phyloP scores from a whole-genome alignment of 805 yeast species.

The Lachancea thermotolerans region DNA sequence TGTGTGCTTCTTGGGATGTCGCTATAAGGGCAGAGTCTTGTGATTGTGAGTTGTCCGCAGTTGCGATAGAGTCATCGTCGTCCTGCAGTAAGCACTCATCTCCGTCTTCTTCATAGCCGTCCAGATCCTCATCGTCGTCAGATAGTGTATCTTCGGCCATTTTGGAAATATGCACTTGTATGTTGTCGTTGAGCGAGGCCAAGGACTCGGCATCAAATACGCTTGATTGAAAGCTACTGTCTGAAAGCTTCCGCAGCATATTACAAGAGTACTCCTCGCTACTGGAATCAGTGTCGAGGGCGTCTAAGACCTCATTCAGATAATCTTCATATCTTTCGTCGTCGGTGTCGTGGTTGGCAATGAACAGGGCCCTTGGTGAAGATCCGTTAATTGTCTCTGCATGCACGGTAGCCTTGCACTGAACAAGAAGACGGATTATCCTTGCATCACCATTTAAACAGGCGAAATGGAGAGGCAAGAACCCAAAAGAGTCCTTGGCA shows the following conservation, averaged over 20 bases:
- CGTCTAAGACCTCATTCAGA: slow-evolving; percentile 31
- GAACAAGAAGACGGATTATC: slow-evolving; percentile 53
- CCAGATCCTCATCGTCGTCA: slow-evolving; percentile 26
- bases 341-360: slow-evolving; percentile 29
- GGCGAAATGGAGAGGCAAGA: slow-evolving; percentile 85
- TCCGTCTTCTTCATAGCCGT: slow-evolving; percentile 26
- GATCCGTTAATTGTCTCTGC: slow-evolving; percentile 47
- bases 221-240: slow-evolving; percentile 24
- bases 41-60: background rate
- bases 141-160: slow-evolving; percentile 28
- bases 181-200: slow-evolving; percentile 27
- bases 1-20: background rate
- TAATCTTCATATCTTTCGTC: slow-evolving; percentile 32
- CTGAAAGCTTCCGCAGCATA: slow-evolving; percentile 18
- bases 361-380: slow-evolving; percentile 30
- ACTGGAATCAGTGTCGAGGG: slow-evolving; percentile 19
- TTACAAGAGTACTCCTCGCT: slow-evolving; percentile 8
- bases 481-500: slow-evolving; percentile 69
- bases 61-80: slow-evolving; percentile 12
- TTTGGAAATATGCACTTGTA: slow-evolving; percentile 30
- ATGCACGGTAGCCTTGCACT: slow-evolving; percentile 55
- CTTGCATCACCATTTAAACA: slow-evolving; percentile 66
- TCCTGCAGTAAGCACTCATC: slow-evolving; percentile 18
- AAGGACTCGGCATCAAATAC: slow-evolving; percentile 26
- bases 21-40: background rate